Percentiles rank a stretch among this genome's conserved stretches.
phyloP scores from a whole-genome alignment of 805 yeast genomes.

The Starmera dryadoides region DNA sequence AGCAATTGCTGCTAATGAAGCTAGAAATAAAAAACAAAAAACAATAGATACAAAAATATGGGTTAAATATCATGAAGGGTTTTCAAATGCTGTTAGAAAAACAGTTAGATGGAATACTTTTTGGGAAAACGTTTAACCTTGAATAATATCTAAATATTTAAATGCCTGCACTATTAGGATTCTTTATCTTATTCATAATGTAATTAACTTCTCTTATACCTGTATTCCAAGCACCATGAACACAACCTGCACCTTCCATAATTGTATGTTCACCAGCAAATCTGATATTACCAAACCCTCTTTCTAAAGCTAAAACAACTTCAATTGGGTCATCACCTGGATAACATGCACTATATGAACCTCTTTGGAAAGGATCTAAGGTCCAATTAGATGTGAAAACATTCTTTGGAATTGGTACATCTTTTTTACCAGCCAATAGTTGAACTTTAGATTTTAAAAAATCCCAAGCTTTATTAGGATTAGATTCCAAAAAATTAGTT shows the following conservation, averaged over 20 bases:
- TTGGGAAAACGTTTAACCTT: conserved; percentile 32
- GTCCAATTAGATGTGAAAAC: conserved; percentile 69
- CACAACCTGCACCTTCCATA: conserved; percentile 85
- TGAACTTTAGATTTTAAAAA: conserved; percentile 41
- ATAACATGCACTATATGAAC: conserved; percentile 71
- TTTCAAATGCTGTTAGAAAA: conserved; percentile 84
- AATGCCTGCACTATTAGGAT: no score
- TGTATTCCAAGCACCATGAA: conserved; percentile 83
- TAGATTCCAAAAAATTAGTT: conserved; percentile 48
- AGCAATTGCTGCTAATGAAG: conserved; percentile 18
- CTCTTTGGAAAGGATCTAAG: conserved; percentile 65
- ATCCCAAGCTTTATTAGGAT: conserved; percentile 48
- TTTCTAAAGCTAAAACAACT: conserved; percentile 50
- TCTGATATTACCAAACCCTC: conserved; percentile 52
- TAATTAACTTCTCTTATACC: conserved; percentile 52
- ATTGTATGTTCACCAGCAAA: conserved; percentile 93
- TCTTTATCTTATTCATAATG: conserved; percentile 22
- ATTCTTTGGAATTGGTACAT: conserved; percentile 31
- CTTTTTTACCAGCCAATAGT: conserved; percentile 7
- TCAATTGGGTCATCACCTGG: conserved; percentile 67
- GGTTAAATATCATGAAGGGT: conserved; percentile 92
- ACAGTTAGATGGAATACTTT: conserved; percentile 71
- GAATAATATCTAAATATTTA: no score
- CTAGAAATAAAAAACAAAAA: conserved; percentile 20
- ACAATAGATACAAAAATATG: conserved; percentile 42